These are phyloP conservation scores for Rhizoclosmatium globosum DNA, from an alignment of 192 early-diverging fungal genomes.

Conservation along the genomic window DNA sequence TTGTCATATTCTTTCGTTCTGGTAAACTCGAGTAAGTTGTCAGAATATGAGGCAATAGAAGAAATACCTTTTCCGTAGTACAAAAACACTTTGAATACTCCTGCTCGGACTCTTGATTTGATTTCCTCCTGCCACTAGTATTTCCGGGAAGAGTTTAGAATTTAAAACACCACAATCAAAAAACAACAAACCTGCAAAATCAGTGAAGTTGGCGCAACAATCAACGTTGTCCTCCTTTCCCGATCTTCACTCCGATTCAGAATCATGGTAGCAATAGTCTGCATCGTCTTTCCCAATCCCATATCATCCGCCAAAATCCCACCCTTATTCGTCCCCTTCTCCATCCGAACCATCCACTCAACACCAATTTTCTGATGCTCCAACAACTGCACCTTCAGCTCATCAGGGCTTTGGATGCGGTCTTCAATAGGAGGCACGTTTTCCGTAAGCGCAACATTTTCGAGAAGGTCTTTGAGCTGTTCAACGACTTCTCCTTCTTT, in stretches of 20 bases:
- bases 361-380: slow-evolving; percentile 54
- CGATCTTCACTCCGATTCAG: slow-evolving; percentile 55
- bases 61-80: slow-evolving; percentile 63
- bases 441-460: slow-evolving; percentile 43
- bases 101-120: slow-evolving; percentile 57
- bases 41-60: not conserved
- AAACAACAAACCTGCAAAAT: slow-evolving; percentile 59
- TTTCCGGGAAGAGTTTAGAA: not conserved
- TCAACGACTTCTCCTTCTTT: slow-evolving; percentile 42
- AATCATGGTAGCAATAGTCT: slow-evolving; percentile 71
- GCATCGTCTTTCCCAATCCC: slow-evolving; percentile 80
- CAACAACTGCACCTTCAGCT: slow-evolving; percentile 46
- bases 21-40: not conserved
- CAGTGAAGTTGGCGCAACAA: slow-evolving; percentile 74
- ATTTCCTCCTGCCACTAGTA: slow-evolving; percentile 73
- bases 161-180: not conserved
- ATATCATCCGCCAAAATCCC: slow-evolving; percentile 44
- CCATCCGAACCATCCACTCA: slow-evolving; percentile 54
- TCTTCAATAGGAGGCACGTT: slow-evolving; percentile 42
- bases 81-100: slow-evolving; percentile 63
- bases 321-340: slow-evolving; percentile 40
- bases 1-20: slow-evolving; percentile 15
- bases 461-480: slow-evolving; percentile 41
- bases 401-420: slow-evolving; percentile 34
- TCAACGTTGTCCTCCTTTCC: slow-evolving; percentile 69